Evolutionary conservation across 1,139 yeast species (phyloP).

Genomic region (Kluyveromyces sp.): DNA sequence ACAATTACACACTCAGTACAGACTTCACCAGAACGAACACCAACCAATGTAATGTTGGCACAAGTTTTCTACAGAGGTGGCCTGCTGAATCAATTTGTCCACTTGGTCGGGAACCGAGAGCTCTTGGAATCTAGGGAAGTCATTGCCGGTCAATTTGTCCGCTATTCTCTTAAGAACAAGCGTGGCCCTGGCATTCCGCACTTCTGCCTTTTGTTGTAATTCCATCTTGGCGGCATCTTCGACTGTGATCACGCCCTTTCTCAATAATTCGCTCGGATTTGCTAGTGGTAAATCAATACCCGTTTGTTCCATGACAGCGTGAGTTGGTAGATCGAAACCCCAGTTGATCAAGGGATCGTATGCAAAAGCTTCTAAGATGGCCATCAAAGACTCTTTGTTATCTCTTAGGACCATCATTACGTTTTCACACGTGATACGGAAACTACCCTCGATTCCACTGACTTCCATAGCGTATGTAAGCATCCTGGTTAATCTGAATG

Average conservation of each 20-base stretch:
- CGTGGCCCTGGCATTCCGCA: slow-evolving; percentile 86
- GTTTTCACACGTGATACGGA: slow-evolving; percentile 92
- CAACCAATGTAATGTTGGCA: slow-evolving; percentile 98
- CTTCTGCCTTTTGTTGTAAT: slow-evolving; percentile 68
- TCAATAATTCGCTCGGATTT: slow-evolving; percentile 59
- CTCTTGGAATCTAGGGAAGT: slow-evolving; percentile 64
- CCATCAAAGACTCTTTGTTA: slow-evolving; percentile 94
- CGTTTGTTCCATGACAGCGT: slow-evolving; percentile 65
- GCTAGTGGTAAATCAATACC: slow-evolving; percentile 60
- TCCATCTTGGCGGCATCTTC: slow-evolving; percentile 68
- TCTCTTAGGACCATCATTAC: slow-evolving; percentile 92
- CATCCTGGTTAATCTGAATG: slow-evolving; percentile 95
- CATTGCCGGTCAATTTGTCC: slow-evolving; percentile 90
- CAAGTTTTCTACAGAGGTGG: slow-evolving; percentile 90
- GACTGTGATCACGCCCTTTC: slow-evolving; percentile 70
- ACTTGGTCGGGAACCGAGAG: slow-evolving; percentile 86
- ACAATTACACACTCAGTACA: background rate
- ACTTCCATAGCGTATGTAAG: slow-evolving; percentile 98
- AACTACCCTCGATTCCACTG: slow-evolving; percentile 96
- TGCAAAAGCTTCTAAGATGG: slow-evolving; percentile 96
- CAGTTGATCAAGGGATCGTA: slow-evolving; percentile 97
- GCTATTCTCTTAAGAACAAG: slow-evolving; percentile 84
- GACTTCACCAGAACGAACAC: slow-evolving; percentile 96
- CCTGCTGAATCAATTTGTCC: slow-evolving; percentile 88
- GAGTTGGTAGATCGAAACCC: slow-evolving; percentile 93